Evolutionary conservation across 2,329 filamentous ascomycete species (phyloP).

Genomic region (Diaporthe aspalathi): DNA sequence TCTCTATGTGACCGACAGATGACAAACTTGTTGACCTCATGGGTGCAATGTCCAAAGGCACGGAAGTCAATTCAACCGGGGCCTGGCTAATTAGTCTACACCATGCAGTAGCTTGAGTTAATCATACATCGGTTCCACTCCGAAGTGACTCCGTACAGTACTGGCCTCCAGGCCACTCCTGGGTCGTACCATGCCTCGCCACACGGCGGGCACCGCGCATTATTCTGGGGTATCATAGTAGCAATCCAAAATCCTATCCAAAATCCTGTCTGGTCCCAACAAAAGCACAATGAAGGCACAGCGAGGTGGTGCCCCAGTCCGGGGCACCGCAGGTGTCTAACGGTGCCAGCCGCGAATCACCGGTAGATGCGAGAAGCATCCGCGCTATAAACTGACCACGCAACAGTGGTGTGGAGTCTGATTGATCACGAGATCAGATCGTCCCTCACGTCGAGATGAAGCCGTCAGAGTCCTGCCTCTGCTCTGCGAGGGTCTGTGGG

Average conservation of each 20-base stretch:
- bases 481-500: slow-evolving; percentile 74
- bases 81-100: background rate
- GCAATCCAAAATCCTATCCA: background rate
- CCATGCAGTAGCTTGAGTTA: background rate
- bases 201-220: background rate
- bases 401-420: too few species aligned
- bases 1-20: background rate
- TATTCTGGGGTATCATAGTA: slow-evolving; percentile 28
- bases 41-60: background rate
- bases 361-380: background rate
- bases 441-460: slow-evolving; percentile 64
- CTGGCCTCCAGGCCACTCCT: background rate
- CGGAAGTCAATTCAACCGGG: background rate
- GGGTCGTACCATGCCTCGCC: background rate
- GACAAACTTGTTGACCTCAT: background rate
- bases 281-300: background rate
- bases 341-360: background rate
- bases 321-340: background rate
- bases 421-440: fast-evolving
- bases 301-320: background rate
- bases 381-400: background rate
- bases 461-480: slow-evolving; percentile 74
- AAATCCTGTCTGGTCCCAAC: background rate
- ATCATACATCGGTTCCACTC: background rate
- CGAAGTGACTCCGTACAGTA: background rate